phyloP scores from a whole-genome alignment of 2,329 filamentous ascomycete species.

The Aureobasidium sp. region DNA sequence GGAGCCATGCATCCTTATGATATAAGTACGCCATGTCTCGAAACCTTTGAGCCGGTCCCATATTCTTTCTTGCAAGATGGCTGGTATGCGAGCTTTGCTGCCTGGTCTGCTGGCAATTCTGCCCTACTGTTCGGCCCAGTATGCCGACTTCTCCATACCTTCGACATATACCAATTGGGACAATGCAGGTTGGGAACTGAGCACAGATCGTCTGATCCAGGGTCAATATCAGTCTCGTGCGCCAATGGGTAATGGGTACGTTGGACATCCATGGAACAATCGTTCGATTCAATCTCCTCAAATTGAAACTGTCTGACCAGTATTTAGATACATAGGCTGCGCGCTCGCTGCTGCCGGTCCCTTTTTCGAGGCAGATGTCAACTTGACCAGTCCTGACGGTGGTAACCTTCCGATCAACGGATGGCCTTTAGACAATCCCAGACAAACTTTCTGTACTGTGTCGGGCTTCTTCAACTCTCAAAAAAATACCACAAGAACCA shows the following conservation, averaged over 20 bases:
- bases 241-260: conserved; percentile 50
- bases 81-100: background rate
- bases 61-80: background rate
- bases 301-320: background rate
- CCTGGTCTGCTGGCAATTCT: conserved; percentile 3
- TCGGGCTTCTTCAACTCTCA: conserved; percentile 60
- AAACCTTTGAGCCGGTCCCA: background rate
- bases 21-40: conserved; percentile 1
- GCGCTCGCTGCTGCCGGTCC: conserved; percentile 56
- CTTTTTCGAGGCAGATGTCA: conserved; percentile 54
- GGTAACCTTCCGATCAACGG: conserved; percentile 34
- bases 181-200: conserved; percentile 50
- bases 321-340: conserved; percentile 49
- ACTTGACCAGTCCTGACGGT: conserved; percentile 47
- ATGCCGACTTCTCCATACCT: conserved; percentile 18
- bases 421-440: conserved; percentile 58
- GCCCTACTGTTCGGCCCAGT: conserved; percentile 3
- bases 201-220: conserved; percentile 47
- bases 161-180: conserved; percentile 47
- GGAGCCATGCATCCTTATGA: background rate
- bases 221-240: conserved; percentile 55
- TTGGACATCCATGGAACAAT: background rate
- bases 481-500: conserved; percentile 51
- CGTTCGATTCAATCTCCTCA: too few relatives aligned
- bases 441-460: conserved; percentile 61